These are phyloP conservation scores for Stephanocyclus meneghinianus DNA, from an alignment of 352 stramenopile genomes.

Conservation along the genomic window DNA sequence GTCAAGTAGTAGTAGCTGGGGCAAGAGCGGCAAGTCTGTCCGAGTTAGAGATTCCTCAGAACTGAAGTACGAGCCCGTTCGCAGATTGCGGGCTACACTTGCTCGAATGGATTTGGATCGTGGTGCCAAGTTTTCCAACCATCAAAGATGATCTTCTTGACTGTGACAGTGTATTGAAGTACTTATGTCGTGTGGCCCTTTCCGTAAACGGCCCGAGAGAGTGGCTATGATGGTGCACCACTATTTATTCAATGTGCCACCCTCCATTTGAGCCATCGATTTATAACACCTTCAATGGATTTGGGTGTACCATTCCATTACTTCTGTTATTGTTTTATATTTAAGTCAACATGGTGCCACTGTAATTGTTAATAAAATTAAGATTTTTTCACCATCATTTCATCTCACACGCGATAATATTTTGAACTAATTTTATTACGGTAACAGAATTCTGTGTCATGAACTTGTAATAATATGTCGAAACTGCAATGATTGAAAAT, in stretches of 20 bases:
- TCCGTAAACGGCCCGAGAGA: background rate
- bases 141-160: conserved; percentile 4
- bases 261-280: background rate
- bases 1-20: background rate
- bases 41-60: background rate
- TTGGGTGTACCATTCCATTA: conserved; percentile 9
- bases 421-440: no score
- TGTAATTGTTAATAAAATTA: background rate
- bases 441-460: no score
- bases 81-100: conserved; percentile 1
- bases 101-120: conserved; percentile 11
- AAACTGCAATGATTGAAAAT: no score
- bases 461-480: no score
- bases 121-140: background rate
- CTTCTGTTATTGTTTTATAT: conserved; percentile 12
- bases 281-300: conserved; percentile 17
- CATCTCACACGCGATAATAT: no score
- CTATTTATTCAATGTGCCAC: conserved; percentile 14
- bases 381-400: no score
- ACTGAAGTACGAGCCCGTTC: background rate
- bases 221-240: conserved; percentile 1
- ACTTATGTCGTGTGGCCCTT: background rate
- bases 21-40: background rate
- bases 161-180: background rate
- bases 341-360: background rate